Evolutionary conservation across 2,329 filamentous ascomycete genomes (phyloP).

Genomic region (Sporothrix euskadiensis): DNA sequence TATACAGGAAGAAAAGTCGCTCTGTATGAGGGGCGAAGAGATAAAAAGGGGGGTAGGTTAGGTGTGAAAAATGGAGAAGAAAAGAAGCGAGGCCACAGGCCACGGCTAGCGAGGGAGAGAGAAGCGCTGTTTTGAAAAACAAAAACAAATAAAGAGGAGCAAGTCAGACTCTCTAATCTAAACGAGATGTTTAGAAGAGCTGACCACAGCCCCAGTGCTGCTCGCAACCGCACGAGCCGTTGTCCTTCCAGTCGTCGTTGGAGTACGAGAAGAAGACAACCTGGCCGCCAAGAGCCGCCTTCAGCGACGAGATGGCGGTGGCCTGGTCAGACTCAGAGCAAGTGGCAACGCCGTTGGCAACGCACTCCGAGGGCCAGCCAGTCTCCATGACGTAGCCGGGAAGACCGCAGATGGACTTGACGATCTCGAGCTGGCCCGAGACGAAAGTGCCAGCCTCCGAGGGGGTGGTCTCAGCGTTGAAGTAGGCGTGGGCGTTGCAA

Average conservation of each 20-base stretch:
- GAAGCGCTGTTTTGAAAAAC: not conserved
- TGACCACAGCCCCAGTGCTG: constrained; percentile 71
- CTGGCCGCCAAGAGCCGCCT: constrained; percentile 63
- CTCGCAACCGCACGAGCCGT: constrained; percentile 72
- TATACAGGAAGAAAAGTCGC: constrained; percentile 24
- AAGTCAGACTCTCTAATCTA: not conserved
- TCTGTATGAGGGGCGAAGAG: constrained; percentile 16
- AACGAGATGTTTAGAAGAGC: constrained; percentile 40
- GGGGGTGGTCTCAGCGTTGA: constrained; percentile 70
- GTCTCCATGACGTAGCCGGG: constrained; percentile 82
- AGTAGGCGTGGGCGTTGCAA: constrained; percentile 92
- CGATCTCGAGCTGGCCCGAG: constrained; percentile 68
- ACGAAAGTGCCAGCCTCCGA: constrained; percentile 74
- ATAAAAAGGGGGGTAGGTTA: not conserved
- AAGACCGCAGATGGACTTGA: constrained; percentile 71
- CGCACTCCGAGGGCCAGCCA: constrained; percentile 77
- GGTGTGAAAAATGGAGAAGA: not conserved
- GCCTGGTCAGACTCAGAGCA: constrained; percentile 68
- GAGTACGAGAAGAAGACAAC: constrained; percentile 79
- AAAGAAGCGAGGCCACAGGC: not conserved
- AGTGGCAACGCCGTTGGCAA: constrained; percentile 69
- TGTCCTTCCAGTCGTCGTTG: constrained; percentile 79
- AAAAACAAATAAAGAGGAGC: not conserved
- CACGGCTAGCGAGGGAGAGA: not conserved
- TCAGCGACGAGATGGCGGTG: constrained; percentile 70